These are phyloP conservation scores for Globisporangium recalcitrans DNA, from an alignment of 352 stramenopile species.

Conservation along the genomic window DNA sequence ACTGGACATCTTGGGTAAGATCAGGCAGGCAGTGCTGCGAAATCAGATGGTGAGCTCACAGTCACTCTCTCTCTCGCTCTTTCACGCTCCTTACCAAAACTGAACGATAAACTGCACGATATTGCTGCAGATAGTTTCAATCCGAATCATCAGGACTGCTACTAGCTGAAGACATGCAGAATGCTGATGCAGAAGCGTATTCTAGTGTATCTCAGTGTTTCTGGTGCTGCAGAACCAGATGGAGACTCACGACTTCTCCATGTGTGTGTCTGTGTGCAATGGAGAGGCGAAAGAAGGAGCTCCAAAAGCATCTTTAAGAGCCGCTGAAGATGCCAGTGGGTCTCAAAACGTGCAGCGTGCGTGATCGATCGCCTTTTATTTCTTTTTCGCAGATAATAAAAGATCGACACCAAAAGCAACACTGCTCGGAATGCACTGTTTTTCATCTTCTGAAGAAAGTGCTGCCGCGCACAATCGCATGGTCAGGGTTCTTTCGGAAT, in stretches of 20 bases:
- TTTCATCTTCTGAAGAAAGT: not conserved
- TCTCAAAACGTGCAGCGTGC: too few relatives aligned
- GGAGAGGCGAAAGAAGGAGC: not conserved
- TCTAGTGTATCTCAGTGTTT: not conserved
- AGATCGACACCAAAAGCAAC: too few relatives aligned
- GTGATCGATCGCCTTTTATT: not conserved
- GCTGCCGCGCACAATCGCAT: not conserved
- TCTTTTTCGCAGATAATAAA: constrained; percentile 6
- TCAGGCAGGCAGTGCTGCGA: not conserved
- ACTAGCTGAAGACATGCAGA: not conserved
- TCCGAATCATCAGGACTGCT: not conserved
- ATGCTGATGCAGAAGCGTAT: not conserved
- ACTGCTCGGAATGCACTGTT: not conserved
- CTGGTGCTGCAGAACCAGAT: constrained; percentile 4
- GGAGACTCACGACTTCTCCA: not conserved
- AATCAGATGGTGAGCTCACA: constrained; percentile 2
- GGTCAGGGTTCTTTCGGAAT: not conserved
- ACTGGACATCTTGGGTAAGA: not conserved
- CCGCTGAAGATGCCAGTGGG: not conserved
- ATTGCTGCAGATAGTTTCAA: not conserved
- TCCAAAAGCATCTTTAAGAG: constrained; percentile 9
- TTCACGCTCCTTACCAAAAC: not conserved
- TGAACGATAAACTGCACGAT: not conserved
- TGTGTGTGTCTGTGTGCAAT: not conserved
- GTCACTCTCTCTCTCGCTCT: constrained; percentile 1